Percentiles rank a stretch among this genome's conserved stretches.
Evolutionary conservation across 1,139 yeast genomes (phyloP).

Genomic region (Zygosaccharomyces pseudobailii): DNA sequence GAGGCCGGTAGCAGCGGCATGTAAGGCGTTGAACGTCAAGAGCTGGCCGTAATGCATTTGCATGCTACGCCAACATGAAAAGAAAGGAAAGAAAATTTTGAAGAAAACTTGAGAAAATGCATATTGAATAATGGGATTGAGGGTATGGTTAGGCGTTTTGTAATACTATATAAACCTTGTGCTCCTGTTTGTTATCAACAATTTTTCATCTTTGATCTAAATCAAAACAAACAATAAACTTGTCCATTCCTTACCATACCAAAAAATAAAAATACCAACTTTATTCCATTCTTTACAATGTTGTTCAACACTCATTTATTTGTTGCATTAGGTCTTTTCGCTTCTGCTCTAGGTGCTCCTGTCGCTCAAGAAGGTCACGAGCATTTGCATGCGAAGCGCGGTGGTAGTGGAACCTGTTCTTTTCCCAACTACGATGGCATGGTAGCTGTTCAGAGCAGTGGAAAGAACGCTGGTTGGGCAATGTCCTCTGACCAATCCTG

Average conservation of each 20-base stretch:
- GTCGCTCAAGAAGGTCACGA: conserved; percentile 11
- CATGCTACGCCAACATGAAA: background rate
- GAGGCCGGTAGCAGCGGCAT: background rate
- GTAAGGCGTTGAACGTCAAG: background rate
- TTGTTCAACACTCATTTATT: conserved; percentile 7
- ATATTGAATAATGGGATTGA: background rate
- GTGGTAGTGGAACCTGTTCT: conserved; percentile 48
- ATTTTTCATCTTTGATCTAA: background rate
- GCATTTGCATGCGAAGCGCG: conserved; percentile 23
- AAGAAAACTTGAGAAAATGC: background rate
- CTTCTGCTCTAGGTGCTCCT: conserved; percentile 9
- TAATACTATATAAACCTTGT: background rate
- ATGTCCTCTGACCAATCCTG: conserved; percentile 74
- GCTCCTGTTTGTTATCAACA: too few relatives aligned
- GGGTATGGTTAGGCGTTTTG: background rate
- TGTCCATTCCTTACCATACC: background rate
- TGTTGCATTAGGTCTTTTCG: conserved; percentile 8
- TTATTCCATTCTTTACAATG: conserved; percentile 8
- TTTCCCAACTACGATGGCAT: conserved; percentile 65
- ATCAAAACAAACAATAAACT: background rate
- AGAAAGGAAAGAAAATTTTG: background rate
- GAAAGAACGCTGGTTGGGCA: conserved; percentile 81
- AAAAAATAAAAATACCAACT: background rate
- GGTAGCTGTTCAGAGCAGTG: conserved; percentile 57
- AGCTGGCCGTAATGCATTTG: background rate